Base-by-base conservation (phyloP, 2,329 filamentous ascomycete species). In the Exophiala bonariae region DNA sequence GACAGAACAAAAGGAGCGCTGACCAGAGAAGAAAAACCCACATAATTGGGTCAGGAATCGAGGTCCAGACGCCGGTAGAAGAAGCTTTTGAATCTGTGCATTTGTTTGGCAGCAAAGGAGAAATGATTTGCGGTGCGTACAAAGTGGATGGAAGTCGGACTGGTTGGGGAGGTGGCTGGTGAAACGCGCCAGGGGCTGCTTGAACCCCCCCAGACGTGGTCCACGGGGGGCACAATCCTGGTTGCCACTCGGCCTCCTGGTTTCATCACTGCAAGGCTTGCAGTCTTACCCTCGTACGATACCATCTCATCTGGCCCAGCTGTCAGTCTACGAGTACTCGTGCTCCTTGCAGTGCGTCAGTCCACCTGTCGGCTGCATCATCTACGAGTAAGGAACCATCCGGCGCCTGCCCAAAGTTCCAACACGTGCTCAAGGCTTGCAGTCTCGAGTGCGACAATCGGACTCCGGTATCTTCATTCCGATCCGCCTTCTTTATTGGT, bases 211-310 rank as follows among this genome's bases (percentile, higher is more conserved):
- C 23, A 26, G 11, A 26, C 23, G 6, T 26, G 23, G 23, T 11
- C 23, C 6, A 6, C 23, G 6, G 23, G 23, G 6, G 6, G 11
- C 11, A 26, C 23, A 26, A 6, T 26, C 23, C 23, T 13, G 33
- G 16, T 52, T 52, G 45, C 44, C 49, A 41, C 49, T 34, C 39
- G 35, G 49, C 44, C 44, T 50, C 51, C 47, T 47, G 44, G 51
- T 54, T 54, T 54, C 51, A 54, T 35, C 19, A 18, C 19, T 54
- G 44, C 51, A 50, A 54, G 51, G 47, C 46, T 53, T 46, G n/a
- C n/a, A n/a, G n/a, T n/a, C n/a, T n/a, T n/a, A n/a, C n/a, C n/a
- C n/a, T n/a, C n/a, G n/a, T n/a, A n/a, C n/a, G n/a, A n/a, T n/a
- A n/a, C n/a, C n/a, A n/a, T n/a, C n/a, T n/a, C n/a, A n/a, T n/a